Conservation (phyloP, 192 early-diverging fungal genomes). For the Entomortierella chlamydospora region DNA sequence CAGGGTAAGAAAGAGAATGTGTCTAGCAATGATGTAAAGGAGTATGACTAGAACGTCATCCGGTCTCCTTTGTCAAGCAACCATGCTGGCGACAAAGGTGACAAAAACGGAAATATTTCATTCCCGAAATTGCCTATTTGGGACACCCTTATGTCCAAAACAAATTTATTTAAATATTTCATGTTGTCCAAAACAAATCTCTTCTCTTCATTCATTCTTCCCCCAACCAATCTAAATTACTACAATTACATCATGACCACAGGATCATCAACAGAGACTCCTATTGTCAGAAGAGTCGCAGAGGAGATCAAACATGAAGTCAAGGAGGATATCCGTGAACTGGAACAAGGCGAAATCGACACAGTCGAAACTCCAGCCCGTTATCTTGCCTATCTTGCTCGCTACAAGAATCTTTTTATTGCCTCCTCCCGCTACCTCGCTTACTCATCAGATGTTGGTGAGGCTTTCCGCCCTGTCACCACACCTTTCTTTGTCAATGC, state of each 20-base stretch:
- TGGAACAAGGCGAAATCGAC: conserved; percentile 56
- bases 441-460: conserved; percentile 78
- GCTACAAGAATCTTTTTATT: conserved; percentile 56
- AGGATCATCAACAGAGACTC: conserved; percentile 19
- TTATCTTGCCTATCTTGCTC: conserved; percentile 65
- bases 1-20: too few species aligned
- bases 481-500: conserved; percentile 63
- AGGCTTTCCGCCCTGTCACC: conserved; percentile 75
- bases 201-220: not conserved
- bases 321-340: conserved; percentile 30
- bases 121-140: conserved; percentile 6
- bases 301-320: conserved; percentile 36
- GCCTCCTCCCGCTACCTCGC: conserved; percentile 66
- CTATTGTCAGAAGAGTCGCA: conserved; percentile 27
- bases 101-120: not conserved
- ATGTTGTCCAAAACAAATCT: too few species aligned
- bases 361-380: conserved; percentile 60
- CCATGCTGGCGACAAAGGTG: not conserved
- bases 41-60: too few species aligned
- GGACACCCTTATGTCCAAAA: too few species aligned
- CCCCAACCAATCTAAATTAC: not conserved
- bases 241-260: conserved; percentile 18
- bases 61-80: too few species aligned
- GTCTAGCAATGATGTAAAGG: too few species aligned
- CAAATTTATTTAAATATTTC: too few species aligned